phyloP scores from a whole-genome alignment of 2,329 filamentous ascomycete genomes.

The Curvularia eragrostidis region DNA sequence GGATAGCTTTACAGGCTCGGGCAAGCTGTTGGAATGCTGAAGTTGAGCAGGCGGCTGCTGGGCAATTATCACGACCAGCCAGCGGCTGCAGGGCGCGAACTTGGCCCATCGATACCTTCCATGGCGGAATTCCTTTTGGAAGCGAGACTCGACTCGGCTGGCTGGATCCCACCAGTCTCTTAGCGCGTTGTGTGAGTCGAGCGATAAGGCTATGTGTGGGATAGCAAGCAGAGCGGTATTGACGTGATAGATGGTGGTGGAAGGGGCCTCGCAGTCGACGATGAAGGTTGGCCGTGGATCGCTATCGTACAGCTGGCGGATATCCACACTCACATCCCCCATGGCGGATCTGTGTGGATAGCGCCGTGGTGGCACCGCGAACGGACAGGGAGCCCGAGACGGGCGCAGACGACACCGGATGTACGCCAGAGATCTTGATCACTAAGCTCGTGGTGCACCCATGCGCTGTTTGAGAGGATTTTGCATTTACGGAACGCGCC shows the following conservation, averaged over 20 bases:
- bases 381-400: not conserved
- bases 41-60: slow-evolving; percentile 1
- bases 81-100: slow-evolving; percentile 14
- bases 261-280: slow-evolving; percentile 15
- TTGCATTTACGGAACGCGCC: not conserved
- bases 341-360: slow-evolving; percentile 15
- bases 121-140: slow-evolving; percentile 17
- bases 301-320: slow-evolving; percentile 19
- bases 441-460: not conserved
- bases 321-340: slow-evolving; percentile 15
- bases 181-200: slow-evolving; percentile 13
- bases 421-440: not conserved
- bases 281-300: slow-evolving; percentile 24
- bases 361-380: slow-evolving; percentile 9
- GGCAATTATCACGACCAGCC: slow-evolving; percentile 14
- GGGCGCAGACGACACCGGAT: not conserved
- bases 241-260: slow-evolving; percentile 14
- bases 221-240: slow-evolving; percentile 18
- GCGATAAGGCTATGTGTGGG: slow-evolving; percentile 12
- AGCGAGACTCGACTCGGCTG: slow-evolving; percentile 10
- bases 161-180: slow-evolving; percentile 25
- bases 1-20: slow-evolving; percentile 1
- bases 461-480: slow-evolving; percentile 1
- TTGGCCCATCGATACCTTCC: slow-evolving; percentile 20
- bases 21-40: not conserved